Base-by-base conservation (phyloP, 345 rosid genomes). In the Brassica nigra region DNA sequence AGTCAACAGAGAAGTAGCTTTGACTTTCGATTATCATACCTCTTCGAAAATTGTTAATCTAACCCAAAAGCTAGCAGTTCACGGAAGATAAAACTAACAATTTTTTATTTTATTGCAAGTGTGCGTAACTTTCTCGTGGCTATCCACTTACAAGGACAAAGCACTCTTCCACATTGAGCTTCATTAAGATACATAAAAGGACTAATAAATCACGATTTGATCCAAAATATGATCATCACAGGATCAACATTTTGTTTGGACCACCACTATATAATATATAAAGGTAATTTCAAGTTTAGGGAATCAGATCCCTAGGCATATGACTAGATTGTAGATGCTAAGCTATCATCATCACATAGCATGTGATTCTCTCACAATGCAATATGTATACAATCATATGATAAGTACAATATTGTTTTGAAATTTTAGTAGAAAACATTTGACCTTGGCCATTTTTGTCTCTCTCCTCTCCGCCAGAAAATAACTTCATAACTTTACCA, bases 191-290 rank as follows among this genome's bases (percentile, higher is more conserved):
- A 11, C 27, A 15, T 9, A 28, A 37, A 63, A 71, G 5, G 42
- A 54, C 64, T 70, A 5, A 7, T 29, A 64, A 65, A 66, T 55
- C 18, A 65, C 42, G 8, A 49, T 66, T 71, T 44, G 44, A 31
- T 31, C 67, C 57, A 49, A 78, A 18, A 29, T 54, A 57, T 66
- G 10, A 73, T 66, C 68, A 71, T 78, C 68, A 73, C 73, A 66
- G 33, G 54, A 78, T 78, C 65, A 55, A 36, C 44, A 55, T 37
- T 72, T 78, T 78, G 82, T 78, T 78, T 78, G 82, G 82, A 78
- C 82, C 82, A 78, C 82, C 7, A 58, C 47, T 16, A 64, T 66
- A 73, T 29, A 39, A 31, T 30, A 78, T 8, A 29, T 10, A 7
- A 30, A 73, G 18, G 34, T 65, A 34, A 16, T 11, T 5, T 62